Percentiles rank a stretch among this genome's conserved stretches.
Evolutionary conservation across 257 asterid species (phyloP).

Genomic region (Nemophila menziesii): DNA sequence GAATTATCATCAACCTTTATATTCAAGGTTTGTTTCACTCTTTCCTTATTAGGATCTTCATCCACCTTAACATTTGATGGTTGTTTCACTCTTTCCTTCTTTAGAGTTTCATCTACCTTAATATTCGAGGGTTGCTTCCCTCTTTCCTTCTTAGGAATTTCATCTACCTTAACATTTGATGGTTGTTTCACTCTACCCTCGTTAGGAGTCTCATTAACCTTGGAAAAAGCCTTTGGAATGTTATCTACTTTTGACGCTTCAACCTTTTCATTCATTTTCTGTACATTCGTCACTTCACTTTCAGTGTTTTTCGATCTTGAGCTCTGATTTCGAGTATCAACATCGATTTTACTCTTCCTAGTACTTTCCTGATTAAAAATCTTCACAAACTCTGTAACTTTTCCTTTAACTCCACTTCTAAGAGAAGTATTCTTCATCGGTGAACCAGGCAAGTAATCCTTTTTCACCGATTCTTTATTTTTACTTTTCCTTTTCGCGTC

Average conservation of each 20-base stretch:
- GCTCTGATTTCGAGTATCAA: slow-evolving; percentile 25
- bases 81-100: slow-evolving; percentile 22
- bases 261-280: slow-evolving; percentile 21
- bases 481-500: slow-evolving; percentile 12
- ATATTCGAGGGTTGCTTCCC: slow-evolving; percentile 16
- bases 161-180: slow-evolving; percentile 22
- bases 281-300: slow-evolving; percentile 23
- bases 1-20: slow-evolving; percentile 31
- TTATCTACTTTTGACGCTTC: slow-evolving; percentile 17
- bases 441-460: slow-evolving; percentile 15
- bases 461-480: slow-evolving; percentile 14
- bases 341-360: slow-evolving; percentile 21
- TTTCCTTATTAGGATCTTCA: slow-evolving; percentile 21
- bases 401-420: slow-evolving; percentile 40
- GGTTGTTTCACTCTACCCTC: slow-evolving; percentile 21
- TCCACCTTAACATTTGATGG: slow-evolving; percentile 23
- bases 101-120: slow-evolving; percentile 21
- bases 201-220: slow-evolving; percentile 30
- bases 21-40: slow-evolving; percentile 20
- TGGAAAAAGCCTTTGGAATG: slow-evolving; percentile 27
- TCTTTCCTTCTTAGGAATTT: slow-evolving; percentile 23
- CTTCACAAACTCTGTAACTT: slow-evolving; percentile 68
- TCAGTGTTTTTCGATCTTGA: slow-evolving; percentile 27
- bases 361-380: slow-evolving; percentile 48
- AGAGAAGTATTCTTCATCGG: slow-evolving; percentile 11